Conservation (phyloP, 495 filamentous ascomycete species). For the Hamigera avellanea region DNA sequence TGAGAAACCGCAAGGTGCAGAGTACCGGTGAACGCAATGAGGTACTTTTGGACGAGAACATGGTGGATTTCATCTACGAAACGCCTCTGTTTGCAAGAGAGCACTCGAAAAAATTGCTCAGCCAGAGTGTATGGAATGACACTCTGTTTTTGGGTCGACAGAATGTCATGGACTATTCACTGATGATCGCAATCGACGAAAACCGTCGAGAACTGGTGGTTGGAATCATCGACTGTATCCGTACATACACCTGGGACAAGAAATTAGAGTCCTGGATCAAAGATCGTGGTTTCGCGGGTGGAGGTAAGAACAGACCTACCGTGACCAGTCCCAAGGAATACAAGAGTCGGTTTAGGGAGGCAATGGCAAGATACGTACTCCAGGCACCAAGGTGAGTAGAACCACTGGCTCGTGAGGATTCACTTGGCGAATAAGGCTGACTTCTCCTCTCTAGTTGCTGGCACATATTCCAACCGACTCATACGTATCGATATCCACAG, state of each 20-base stretch:
- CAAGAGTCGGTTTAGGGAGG: slow-evolving; percentile 88
- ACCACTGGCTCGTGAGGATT: not conserved
- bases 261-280: slow-evolving; percentile 99
- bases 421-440: not conserved
- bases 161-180: slow-evolving; percentile 97
- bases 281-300: slow-evolving; percentile 75
- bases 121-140: slow-evolving; percentile 84
- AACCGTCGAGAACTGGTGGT: slow-evolving; percentile 80
- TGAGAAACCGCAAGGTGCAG: slow-evolving; percentile 95
- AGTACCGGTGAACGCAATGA: slow-evolving; percentile 92
- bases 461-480: slow-evolving; percentile 55
- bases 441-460: slow-evolving; percentile 40
- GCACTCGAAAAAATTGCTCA: slow-evolving; percentile 81
- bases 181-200: slow-evolving; percentile 98
- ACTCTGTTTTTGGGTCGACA: slow-evolving; percentile 85
- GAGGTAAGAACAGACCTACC: slow-evolving; percentile 80
- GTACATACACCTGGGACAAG: slow-evolving; percentile 99
- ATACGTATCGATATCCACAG: slow-evolving; percentile 29
- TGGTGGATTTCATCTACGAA: slow-evolving; percentile 99
- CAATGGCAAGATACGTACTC: slow-evolving; percentile 87
- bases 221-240: slow-evolving; percentile 96
- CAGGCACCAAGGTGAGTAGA: slow-evolving; percentile 47
- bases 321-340: slow-evolving; percentile 98
- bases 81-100: slow-evolving; percentile 89
- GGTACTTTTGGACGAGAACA: slow-evolving; percentile 95